Evolutionary conservation across 2,329 filamentous ascomycete genomes (phyloP), one percentile per base, ranked within the genome.

Genomic region (Dryadomyces quercivorus): DNA sequence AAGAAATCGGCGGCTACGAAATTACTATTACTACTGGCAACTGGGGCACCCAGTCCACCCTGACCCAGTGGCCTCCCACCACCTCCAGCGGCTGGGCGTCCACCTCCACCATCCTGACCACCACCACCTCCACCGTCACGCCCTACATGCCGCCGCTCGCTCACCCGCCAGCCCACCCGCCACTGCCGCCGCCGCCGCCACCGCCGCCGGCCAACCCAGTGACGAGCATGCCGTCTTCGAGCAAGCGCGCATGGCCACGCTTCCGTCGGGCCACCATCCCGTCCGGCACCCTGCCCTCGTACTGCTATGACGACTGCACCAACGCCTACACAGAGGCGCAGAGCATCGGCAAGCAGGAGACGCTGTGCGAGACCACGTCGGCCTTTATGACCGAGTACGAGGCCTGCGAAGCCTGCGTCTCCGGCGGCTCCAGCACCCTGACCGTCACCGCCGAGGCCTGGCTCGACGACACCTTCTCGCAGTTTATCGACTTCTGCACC

Each of bases 261-360:
- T 31, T 31, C 26, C 26, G 75, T 38, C 38, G 16, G 5, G 73
- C 67, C 40, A 59, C 59, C 2, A 67, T 67, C 0, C 16, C 26
- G 7, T 2, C 2, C 13, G 9, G 3, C 6, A 62, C 68, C 1
- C 45, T 70, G 0, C 79, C 80, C 0, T 53, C 70, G 0, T 47
- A 68, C 3, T 86, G 83, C 64, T 84, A 65, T 58, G 66, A 66
- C 5, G 48, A 61, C 0, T 86, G 83, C 64, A 75, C 82, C 58
- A 69, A 72, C 34, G 72, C 72, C 16, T 70, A 64, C 38, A 46
- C 72, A 2, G 74, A 77, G 59, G 77, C 69, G 0, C 68, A 77
- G 54, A 59, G 56, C 0, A 58, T 68, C 1, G 82, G 82, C 26
- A 79, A 80, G 61, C 64, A 62, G 0, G 57, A 68, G 0, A 59